phyloP scores from a whole-genome alignment of 768 basidiomycete genomes.

The Xanthoconium stramineum region DNA sequence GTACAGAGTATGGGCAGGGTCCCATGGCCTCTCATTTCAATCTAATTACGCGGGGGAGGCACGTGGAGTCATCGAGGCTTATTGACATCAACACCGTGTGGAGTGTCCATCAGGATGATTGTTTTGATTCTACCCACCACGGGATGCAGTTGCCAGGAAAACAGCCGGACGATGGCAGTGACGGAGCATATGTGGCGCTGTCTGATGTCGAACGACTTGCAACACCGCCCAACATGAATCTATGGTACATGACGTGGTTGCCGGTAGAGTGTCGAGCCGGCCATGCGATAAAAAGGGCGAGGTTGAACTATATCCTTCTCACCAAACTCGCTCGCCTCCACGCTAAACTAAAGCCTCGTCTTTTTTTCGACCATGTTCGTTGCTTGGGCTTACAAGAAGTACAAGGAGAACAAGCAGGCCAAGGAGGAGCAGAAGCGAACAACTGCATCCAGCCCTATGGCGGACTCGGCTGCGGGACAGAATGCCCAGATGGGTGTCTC shows the following conservation, averaged over 20 bases:
- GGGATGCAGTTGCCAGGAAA: not conserved
- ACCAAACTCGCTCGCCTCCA: not conserved
- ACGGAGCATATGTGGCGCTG: not conserved
- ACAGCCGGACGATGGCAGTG: not conserved
- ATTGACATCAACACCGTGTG: not conserved
- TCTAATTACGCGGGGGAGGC: not conserved
- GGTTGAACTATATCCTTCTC: not conserved
- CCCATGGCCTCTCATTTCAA: too few species aligned
- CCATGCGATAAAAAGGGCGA: slow-evolving; percentile 6
- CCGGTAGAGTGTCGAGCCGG: not conserved
- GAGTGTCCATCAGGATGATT: not conserved
- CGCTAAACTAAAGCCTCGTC: not conserved
- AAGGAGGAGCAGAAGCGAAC: slow-evolving; percentile 14
- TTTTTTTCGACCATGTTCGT: slow-evolving; percentile 11
- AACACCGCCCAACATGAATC: not conserved
- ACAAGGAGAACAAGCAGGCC: slow-evolving; percentile 23
- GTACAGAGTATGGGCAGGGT: too few species aligned
- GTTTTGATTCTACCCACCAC: not conserved
- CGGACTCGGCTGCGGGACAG: not conserved
- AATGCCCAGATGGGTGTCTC: not conserved
- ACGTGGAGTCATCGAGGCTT: not conserved
- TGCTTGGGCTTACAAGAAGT: slow-evolving; percentile 21
- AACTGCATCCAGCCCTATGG: not conserved
- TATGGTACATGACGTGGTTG: not conserved
- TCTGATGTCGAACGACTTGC: not conserved